Evolutionary conservation across 2,329 filamentous ascomycete genomes (phyloP).

Genomic region (Peltaster fructicola): DNA sequence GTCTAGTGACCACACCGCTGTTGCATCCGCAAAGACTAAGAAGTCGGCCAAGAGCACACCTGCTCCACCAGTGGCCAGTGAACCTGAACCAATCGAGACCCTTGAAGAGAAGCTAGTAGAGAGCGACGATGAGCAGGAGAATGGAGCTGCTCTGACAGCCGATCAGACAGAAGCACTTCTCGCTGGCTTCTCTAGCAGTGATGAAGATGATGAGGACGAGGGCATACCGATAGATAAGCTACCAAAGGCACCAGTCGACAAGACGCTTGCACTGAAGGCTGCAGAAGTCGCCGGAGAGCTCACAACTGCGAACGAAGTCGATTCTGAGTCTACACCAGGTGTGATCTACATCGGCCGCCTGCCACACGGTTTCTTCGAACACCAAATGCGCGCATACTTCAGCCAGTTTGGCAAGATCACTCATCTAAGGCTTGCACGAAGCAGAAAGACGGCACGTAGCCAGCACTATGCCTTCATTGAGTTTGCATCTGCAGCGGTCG

Average conservation of each 20-base stretch:
- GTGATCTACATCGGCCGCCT: constrained; percentile 82
- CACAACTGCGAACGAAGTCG: constrained; percentile 23
- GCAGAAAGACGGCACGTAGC: constrained; percentile 75
- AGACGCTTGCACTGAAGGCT: neutral
- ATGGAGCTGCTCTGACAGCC: constrained; percentile 18
- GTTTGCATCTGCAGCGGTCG: constrained; percentile 60
- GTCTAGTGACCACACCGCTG: constrained; percentile 2
- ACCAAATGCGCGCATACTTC: constrained; percentile 88
- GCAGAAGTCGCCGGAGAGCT: constrained; percentile 15
- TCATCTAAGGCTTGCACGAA: constrained; percentile 68
- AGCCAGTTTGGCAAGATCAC: constrained; percentile 76
- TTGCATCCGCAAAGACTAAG: constrained; percentile 3
- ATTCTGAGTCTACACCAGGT: constrained; percentile 43
- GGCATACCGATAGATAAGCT: constrained; percentile 77
- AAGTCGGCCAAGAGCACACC: constrained; percentile 4
- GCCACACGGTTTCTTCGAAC: constrained; percentile 92
- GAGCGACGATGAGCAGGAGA: constrained; percentile 15
- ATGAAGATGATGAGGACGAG: constrained; percentile 39
- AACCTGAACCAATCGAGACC: too few relatives aligned
- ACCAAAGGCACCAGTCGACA: constrained; percentile 34
- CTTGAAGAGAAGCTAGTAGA: constrained; percentile 7
- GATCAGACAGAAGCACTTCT: constrained; percentile 34
- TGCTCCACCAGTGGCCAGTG: constrained; percentile 6
- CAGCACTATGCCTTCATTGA: constrained; percentile 95
- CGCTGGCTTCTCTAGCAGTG: constrained; percentile 32